Evolutionary conservation across 2,329 filamentous ascomycete species (phyloP), one percentile per base, ranked within the genome.

Genomic region (Penicillium frequentans): DNA sequence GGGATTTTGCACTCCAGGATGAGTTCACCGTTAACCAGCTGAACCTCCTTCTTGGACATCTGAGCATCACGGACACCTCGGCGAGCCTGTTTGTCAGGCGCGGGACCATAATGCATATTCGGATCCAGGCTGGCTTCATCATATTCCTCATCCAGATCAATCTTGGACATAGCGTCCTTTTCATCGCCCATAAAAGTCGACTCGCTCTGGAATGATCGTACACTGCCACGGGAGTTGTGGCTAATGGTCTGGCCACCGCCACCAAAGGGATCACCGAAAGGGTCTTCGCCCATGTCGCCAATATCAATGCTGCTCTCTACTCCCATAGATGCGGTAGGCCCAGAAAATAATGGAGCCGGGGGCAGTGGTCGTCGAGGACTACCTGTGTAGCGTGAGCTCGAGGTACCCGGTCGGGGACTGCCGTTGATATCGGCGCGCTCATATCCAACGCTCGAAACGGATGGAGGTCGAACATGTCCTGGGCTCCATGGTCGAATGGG

Each of bases 1-100:
- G 96, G 95, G 64, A 99, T 99, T 78, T 99, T 99, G 82, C 95
- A 98, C 79, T 99, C 95, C 47, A 99, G 82, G 57, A 99, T 93
- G 52, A 99, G 87, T 77, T 99, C 93, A 70, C 95, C 95, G 71
- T 99, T 98, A 82, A 98, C 96, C 45, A 99, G 84, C 68, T 91
- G 88, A 54, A 99, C 95, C 74, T 98, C 93, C 71, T 96, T 96
- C 76, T 88, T 95, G 11, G 89, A 86, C 85, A 93, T 93, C 68
- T 96, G 91, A 3, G 91, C 91, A 29, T 89, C 85, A 63, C 93
- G 86, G 27, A 93, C 91, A 55, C 95, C 95, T 68, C 95, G 85
- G 55, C 95, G 86, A 70, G 91, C 88, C 72, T 99, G 95, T 55
- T 90, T 90, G 54, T 89, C 85, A 0, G 95, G 95, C 1, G 92